These are phyloP conservation scores for Dactylellina haptotyla DNA, from an alignment of 2,329 filamentous ascomycete genomes.

Conservation along the genomic window DNA sequence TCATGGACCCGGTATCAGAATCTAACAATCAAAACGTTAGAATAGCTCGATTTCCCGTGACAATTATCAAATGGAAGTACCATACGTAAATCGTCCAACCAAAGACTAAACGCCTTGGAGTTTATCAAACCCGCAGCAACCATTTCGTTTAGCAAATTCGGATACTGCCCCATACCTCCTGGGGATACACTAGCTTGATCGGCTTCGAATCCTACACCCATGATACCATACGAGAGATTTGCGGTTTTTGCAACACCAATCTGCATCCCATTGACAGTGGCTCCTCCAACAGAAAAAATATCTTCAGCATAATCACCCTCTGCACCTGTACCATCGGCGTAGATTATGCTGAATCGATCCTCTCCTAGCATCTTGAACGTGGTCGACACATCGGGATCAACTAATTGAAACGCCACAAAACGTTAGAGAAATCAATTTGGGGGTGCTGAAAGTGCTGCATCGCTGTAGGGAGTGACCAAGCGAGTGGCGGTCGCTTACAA, in stretches of 20 bases:
- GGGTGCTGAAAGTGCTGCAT: no score
- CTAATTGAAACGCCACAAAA: slow-evolving; percentile 60
- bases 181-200: slow-evolving; percentile 65
- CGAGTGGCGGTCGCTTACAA: slow-evolving; percentile 17
- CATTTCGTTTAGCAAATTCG: slow-evolving; percentile 36
- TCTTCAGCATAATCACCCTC: slow-evolving; percentile 70
- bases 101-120: slow-evolving; percentile 59
- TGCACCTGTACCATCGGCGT: slow-evolving; percentile 69
- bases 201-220: slow-evolving; percentile 69
- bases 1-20: slow-evolving; percentile 59
- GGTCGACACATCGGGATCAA: slow-evolving; percentile 65
- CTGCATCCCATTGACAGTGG: slow-evolving; percentile 66
- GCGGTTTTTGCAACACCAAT: slow-evolving; percentile 68
- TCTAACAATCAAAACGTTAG: slow-evolving; percentile 30
- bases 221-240: slow-evolving; percentile 67
- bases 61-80: neutral
- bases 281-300: slow-evolving; percentile 66
- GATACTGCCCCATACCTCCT: slow-evolving; percentile 46
- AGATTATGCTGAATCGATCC: slow-evolving; percentile 69
- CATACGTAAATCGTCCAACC: slow-evolving; percentile 60
- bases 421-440: neutral
- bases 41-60: slow-evolving; percentile 56
- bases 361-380: slow-evolving; percentile 64
- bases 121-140: slow-evolving; percentile 37
- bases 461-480: no score